phyloP scores from a whole-genome alignment of 2,329 filamentous ascomycete species.

The Phialophora macrospora region DNA sequence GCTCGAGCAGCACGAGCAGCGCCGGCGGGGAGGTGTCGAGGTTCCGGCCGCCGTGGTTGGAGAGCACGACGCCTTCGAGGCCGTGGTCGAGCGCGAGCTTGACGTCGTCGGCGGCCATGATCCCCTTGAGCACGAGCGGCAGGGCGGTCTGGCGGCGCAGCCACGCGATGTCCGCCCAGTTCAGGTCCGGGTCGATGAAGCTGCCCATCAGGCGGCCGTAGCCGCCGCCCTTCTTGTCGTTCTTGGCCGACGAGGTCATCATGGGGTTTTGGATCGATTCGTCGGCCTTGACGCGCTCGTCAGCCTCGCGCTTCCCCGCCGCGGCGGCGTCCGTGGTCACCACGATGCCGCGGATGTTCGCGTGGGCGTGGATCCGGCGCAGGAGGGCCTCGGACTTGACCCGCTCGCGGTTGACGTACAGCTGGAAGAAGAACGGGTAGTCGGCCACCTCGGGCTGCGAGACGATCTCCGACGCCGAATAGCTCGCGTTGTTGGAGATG shows the following conservation, averaged over 20 bases:
- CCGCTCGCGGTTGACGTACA: constrained; percentile 61
- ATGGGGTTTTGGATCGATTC: constrained; percentile 47
- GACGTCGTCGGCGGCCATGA: constrained; percentile 63
- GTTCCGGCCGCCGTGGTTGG: constrained; percentile 65
- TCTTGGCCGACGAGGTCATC: constrained; percentile 44
- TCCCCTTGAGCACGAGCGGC: constrained; percentile 63
- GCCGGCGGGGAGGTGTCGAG: constrained; percentile 58
- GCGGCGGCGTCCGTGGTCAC: constrained; percentile 43
- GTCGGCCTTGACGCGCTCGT: constrained; percentile 59
- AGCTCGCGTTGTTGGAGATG: constrained; percentile 67
- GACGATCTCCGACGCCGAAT: constrained; percentile 60
- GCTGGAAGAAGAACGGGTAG: constrained; percentile 59
- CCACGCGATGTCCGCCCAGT: constrained; percentile 62
- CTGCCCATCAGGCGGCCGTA: constrained; percentile 59
- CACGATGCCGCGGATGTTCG: constrained; percentile 38
- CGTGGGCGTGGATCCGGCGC: constrained; percentile 42
- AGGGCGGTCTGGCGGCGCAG: constrained; percentile 53
- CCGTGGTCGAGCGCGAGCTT: constrained; percentile 57
- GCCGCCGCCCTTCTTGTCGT: constrained; percentile 61
- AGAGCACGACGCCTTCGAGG: constrained; percentile 61
- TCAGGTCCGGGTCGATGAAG: constrained; percentile 59
- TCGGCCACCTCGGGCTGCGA: constrained; percentile 45
- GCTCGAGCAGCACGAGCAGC: constrained; percentile 59
- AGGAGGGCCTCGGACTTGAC: constrained; percentile 56
- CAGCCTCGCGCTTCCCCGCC: constrained; percentile 61